These are phyloP conservation scores for Diplocarpon rosae DNA, from an alignment of 2,329 filamentous ascomycete species.

Conservation along the genomic window DNA sequence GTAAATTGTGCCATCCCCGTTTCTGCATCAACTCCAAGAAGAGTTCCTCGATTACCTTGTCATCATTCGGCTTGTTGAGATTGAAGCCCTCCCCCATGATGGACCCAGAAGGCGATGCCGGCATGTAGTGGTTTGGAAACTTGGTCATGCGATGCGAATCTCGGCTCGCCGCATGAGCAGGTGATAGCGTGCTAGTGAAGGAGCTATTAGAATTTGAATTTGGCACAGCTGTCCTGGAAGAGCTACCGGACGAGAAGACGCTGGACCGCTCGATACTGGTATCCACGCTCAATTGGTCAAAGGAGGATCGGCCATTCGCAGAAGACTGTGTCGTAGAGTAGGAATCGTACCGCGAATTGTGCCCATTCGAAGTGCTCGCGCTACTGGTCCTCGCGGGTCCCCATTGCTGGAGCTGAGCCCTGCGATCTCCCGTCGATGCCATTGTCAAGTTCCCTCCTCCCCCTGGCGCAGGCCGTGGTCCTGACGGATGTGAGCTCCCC, in stretches of 20 bases:
- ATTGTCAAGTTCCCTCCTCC: slow-evolving; percentile 54
- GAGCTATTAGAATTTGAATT: slow-evolving; percentile 47
- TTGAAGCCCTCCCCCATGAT: slow-evolving; percentile 34
- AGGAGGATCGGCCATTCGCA: slow-evolving; percentile 34
- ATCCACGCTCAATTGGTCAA: slow-evolving; percentile 55
- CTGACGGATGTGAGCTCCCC: slow-evolving; percentile 44
- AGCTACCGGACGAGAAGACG: slow-evolving; percentile 44
- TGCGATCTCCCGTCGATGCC: slow-evolving; percentile 56
- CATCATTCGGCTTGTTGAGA: slow-evolving; percentile 66
- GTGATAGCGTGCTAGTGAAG: slow-evolving; percentile 39
- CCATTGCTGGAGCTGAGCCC: slow-evolving; percentile 71
- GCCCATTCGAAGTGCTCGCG: slow-evolving; percentile 38
- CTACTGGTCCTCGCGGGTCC: slow-evolving; percentile 42
- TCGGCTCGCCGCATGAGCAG: slow-evolving; percentile 26
- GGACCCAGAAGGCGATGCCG: slow-evolving; percentile 13
- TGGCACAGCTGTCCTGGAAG: slow-evolving; percentile 41
- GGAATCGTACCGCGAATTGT: slow-evolving; percentile 53
- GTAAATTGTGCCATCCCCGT: slow-evolving; percentile 92
- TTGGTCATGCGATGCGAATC: slow-evolving; percentile 49
- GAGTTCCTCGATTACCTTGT: slow-evolving; percentile 77
- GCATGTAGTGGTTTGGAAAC: slow-evolving; percentile 29
- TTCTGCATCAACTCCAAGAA: slow-evolving; percentile 95
- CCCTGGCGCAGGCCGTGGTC: slow-evolving; percentile 47
- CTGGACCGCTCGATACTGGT: slow-evolving; percentile 46
- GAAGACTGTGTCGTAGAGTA: slow-evolving; percentile 35